Percentiles rank a stretch among this genome's conserved stretches.
Conservation (phyloP, 108 stramenopile genomes). For the Fistulifera solaris region DNA sequence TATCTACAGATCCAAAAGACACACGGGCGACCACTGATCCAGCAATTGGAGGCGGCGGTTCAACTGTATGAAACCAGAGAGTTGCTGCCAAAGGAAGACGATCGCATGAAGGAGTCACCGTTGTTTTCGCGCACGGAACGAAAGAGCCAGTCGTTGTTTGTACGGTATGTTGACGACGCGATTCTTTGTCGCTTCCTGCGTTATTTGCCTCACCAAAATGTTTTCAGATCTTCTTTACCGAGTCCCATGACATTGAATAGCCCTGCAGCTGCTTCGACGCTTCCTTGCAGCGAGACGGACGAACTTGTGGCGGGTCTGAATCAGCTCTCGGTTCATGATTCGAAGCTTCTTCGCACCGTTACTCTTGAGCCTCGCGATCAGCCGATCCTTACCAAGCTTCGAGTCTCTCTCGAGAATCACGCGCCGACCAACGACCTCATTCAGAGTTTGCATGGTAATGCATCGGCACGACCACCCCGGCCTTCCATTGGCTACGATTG, state of each 20-base stretch:
- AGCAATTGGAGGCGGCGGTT: slow-evolving; percentile 18
- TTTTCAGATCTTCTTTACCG: too few species aligned
- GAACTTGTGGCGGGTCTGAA: background rate
- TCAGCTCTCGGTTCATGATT: background rate
- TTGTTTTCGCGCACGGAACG: background rate
- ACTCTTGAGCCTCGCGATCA: background rate
- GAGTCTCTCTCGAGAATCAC: too few species aligned
- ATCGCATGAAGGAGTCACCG: background rate
- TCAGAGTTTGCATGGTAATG: too few species aligned
- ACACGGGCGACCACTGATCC: slow-evolving; percentile 19
- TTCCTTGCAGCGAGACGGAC: background rate
- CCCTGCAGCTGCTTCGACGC: too few species aligned
- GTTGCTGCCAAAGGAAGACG: background rate
- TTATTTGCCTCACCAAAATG: background rate
- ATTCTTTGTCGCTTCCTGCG: background rate
- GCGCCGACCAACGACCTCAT: too few species aligned
- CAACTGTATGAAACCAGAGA: slow-evolving; percentile 16
- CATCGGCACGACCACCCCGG: too few species aligned
- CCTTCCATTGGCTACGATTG: too few species aligned
- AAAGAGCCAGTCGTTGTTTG: background rate
- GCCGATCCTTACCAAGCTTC: too few species aligned
- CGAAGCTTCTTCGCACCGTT: background rate
- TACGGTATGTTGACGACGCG: background rate
- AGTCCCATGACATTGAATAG: too few species aligned
- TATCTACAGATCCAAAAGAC: slow-evolving; percentile 27